Evolutionary conservation across 495 filamentous ascomycete genomes (phyloP).

Genomic region (Hypoxylon trugodes): DNA sequence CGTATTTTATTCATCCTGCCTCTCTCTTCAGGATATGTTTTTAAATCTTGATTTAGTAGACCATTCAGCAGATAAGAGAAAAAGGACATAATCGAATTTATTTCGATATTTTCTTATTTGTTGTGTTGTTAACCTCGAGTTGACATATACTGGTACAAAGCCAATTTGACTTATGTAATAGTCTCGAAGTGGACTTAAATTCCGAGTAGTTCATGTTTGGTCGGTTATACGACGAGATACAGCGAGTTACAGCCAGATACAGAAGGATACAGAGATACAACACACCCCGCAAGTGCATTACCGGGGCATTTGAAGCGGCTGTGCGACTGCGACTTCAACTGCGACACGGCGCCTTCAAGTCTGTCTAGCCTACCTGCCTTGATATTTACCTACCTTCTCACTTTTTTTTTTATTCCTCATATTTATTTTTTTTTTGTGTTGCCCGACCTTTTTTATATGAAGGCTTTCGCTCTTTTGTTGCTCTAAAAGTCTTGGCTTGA

Average conservation of each 20-base stretch:
- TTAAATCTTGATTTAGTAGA: no score
- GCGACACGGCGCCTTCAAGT: slow-evolving; percentile 22
- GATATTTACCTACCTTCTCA: neutral
- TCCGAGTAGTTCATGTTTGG: no score
- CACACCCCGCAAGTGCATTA: slow-evolving; percentile 26
- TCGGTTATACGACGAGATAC: no score
- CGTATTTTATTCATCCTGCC: neutral
- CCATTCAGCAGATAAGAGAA: no score
- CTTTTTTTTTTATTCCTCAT: neutral
- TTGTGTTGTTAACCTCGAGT: neutral
- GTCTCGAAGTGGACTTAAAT: neutral
- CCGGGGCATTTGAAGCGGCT: slow-evolving; percentile 22
- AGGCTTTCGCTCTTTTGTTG: neutral
- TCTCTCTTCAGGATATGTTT: no score
- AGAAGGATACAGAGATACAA: neutral
- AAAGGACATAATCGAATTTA: neutral
- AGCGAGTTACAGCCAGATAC: neutral
- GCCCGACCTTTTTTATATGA: neutral
- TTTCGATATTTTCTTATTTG: neutral
- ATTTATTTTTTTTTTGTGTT: neutral
- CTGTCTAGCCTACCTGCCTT: neutral
- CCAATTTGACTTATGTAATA: neutral
- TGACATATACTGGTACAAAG: no score
- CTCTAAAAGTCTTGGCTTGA: neutral
- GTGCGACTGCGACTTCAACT: slow-evolving; percentile 20